Evolutionary conservation across 495 filamentous ascomycete genomes (phyloP), one percentile per base, ranked within the genome.

Genomic region (Cercophora scortea): DNA sequence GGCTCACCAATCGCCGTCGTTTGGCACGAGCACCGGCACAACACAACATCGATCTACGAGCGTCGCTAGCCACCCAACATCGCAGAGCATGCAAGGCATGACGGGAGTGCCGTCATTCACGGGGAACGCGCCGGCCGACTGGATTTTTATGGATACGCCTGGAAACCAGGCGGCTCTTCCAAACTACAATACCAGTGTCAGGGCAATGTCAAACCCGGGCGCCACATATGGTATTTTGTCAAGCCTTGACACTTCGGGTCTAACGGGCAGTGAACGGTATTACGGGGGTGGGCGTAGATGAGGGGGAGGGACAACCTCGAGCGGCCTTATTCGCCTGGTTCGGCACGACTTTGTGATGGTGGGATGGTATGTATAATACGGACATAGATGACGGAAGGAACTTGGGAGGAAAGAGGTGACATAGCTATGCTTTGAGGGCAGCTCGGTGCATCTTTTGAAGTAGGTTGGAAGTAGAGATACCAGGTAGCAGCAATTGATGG

Each of bases 1-100:
- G 12, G 50, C 69, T 8, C 72, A 65, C 13, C 67, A 71, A 34
- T 68, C 70, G 0, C 58, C 71, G 25, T 59, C 67, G 25, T 73
- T 68, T 52, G 55, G 57, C 12, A 45, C 67, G 10, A 52, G 40
- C 36, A 41, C 43, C 6, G 39, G 35, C 43, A 32, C 51, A 13
- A 35, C 49, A 8, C 61, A 58, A 32, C 65, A 68, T 32, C 63
- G 61, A 0, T 53, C 63, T 15, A 16, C 52, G 10, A 58, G 47
- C 25, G 25, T 25, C 45, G 44, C 59, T 8, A 51, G 51, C 33
- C 64, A 67, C 39, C 50, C 57, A 5, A 49, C 50, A 5, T 58
- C 49, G 3, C 61, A 64, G 38, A 50, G 51, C 36, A 56, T 64
- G 43, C 65, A 66, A 42, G 52, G 55, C 41, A 51, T 66, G 40